Evolutionary conservation across 2,329 filamentous ascomycete species (phyloP), one percentile per base, ranked within the genome.

Genomic region (Rutstroemia sp.): DNA sequence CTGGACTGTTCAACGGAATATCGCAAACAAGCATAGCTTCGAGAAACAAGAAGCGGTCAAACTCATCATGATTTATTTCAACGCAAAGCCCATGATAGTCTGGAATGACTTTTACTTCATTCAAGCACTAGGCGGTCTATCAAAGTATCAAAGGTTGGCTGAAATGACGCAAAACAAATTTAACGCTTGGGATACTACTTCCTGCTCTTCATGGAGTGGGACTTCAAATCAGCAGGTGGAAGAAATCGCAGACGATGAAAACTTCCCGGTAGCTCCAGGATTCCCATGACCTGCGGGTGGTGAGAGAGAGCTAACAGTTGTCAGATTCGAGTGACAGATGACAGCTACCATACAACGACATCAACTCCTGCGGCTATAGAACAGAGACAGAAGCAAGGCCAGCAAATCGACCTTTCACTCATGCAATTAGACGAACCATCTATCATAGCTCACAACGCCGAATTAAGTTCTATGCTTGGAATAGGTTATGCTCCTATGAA

Each of bases 121-220:
- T 51, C 52, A 60, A 50, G 49, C 42, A 54, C 55, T 63, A 37
- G 59, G 58, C 62, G 42, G 55, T 54, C 59, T 64, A 23, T 46
- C 57, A 39, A 51, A 63, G 56, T 60, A 66, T 61, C 60, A 59
- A 62, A 60, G 57, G 52, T 59, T 66, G 62, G 53, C 64, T 56
- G 60, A 68, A 39, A 69, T 69, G 66, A 61, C 61, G 57, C 65
- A 66, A 50, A 66, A 66, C 63, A 60, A 66, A 37, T 41, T 60
- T 39, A 65, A 66, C 52, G 61, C 63, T 56, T 70, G 65, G 66
- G 61, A 61, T 60, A 47, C 61, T 39, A 61, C 53, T 52, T 57
- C 59, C 54, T 56, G 63, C 55, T 48, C 58, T 34, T 49, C 61
- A 27, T 45, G 49, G 47, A 44, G 25, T 38, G 58, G 61, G n/a